A percentile compares a stretch with the other conserved stretches of the same genome.
Conservation (phyloP, 2,329 filamentous ascomycete species). For the Epichloe gansuensis region DNA sequence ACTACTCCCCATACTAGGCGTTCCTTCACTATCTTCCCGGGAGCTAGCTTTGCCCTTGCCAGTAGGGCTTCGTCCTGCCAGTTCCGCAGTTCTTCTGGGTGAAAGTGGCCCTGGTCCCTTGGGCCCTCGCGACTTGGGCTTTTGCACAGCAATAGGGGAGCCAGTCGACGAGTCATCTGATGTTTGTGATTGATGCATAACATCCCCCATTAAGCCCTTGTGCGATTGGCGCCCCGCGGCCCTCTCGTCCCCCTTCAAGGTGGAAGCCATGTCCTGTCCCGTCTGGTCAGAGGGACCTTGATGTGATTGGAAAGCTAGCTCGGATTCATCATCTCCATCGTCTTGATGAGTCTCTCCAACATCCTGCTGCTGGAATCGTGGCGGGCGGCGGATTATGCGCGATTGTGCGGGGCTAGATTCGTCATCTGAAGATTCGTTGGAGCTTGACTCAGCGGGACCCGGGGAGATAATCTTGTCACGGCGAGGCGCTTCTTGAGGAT, state of each 20-base stretch:
- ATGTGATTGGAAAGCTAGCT: conserved; percentile 43
- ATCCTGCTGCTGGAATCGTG: conserved; percentile 34
- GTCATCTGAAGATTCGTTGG: conserved; percentile 30
- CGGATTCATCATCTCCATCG: conserved; percentile 44
- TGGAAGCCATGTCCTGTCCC: conserved; percentile 37
- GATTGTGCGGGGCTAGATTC: conserved; percentile 43
- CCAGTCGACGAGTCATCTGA: conserved; percentile 52
- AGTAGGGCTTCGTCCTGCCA: conserved; percentile 41
- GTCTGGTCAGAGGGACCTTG: conserved; percentile 23
- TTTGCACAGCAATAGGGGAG: conserved; percentile 24
- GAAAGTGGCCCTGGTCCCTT: conserved; percentile 35
- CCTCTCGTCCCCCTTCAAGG: conserved; percentile 33
- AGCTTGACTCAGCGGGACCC: conserved; percentile 24
- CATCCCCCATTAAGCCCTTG: conserved; percentile 19
- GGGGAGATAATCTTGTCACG: conserved; percentile 19
- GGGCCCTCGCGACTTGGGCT: conserved; percentile 19
- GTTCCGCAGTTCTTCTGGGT: conserved; percentile 45
- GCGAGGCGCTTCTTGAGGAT: conserved; percentile 10
- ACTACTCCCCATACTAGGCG: conserved; percentile 71
- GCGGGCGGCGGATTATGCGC: conserved; percentile 46
- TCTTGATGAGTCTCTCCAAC: conserved; percentile 25
- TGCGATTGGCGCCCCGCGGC: conserved; percentile 19
- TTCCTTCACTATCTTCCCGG: conserved; percentile 56
- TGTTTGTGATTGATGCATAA: conserved; percentile 37
- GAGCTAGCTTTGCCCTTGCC: conserved; percentile 37